These are phyloP conservation scores for Rutstroemia sp. DNA, from an alignment of 2,329 filamentous ascomycete genomes.

Conservation along the genomic window DNA sequence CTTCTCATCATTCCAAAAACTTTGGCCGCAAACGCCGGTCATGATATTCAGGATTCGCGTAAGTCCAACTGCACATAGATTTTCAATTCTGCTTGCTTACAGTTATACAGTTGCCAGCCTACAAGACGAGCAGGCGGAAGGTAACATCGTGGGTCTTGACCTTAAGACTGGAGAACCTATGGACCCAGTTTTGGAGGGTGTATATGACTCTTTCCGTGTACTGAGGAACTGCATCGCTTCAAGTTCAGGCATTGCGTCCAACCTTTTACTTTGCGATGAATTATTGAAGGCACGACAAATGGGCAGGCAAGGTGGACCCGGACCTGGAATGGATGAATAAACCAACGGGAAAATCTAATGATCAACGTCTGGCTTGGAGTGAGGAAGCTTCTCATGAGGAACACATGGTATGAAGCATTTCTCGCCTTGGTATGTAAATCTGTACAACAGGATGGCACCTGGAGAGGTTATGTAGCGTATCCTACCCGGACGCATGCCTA, in stretches of 20 bases:
- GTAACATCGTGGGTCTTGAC: conserved; percentile 80
- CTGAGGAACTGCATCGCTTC: conserved; percentile 90
- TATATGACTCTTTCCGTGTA: conserved; percentile 95
- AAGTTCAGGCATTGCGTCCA: conserved; percentile 89
- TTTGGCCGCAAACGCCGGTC: conserved; percentile 88
- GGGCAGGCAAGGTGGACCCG: conserved; percentile 57
- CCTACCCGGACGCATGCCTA: background rate
- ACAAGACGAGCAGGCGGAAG: conserved; percentile 78
- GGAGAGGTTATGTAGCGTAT: background rate
- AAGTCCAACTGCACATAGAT: conserved; percentile 37
- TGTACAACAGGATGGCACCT: background rate
- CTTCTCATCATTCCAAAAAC: conserved; percentile 96
- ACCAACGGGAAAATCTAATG: conserved; percentile 6
- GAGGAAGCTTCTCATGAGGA: background rate
- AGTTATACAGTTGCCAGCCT: conserved; percentile 62
- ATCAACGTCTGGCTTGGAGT: background rate
- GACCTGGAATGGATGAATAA: conserved; percentile 54
- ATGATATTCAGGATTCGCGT: conserved; percentile 94
- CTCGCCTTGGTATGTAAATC: background rate
- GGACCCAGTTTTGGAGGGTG: conserved; percentile 87
- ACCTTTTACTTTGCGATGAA: conserved; percentile 92
- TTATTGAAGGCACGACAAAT: conserved; percentile 97
- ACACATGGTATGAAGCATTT: background rate
- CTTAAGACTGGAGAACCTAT: conserved; percentile 83
- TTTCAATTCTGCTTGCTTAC: conserved; percentile 14